Conservation (phyloP, 2,329 filamentous ascomycete genomes). For the Alternaria longipes region DNA sequence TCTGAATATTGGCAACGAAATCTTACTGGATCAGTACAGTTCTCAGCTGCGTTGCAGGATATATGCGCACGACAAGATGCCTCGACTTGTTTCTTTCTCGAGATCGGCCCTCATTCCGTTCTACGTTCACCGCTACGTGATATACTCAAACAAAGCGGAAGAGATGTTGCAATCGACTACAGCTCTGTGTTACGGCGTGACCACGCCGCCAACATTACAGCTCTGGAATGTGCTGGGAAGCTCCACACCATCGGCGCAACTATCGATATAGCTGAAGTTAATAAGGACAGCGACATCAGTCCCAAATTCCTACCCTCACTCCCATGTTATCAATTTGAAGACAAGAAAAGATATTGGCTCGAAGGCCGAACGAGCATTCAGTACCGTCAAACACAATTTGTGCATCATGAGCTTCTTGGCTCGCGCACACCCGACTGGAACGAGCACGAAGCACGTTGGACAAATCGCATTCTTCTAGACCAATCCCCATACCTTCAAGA, state of each 20-base stretch:
- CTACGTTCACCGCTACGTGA: conserved; percentile 23
- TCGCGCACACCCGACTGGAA: conserved; percentile 30
- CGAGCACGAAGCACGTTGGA: conserved; percentile 21
- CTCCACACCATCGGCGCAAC: conserved; percentile 6
- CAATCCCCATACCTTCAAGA: conserved; percentile 56
- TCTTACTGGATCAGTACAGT: conserved; percentile 23
- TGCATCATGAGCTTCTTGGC: conserved; percentile 30
- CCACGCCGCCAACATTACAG: conserved; percentile 14
- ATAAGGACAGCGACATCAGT: not conserved
- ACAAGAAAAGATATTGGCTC: conserved; percentile 23
- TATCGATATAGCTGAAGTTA: conserved; percentile 14
- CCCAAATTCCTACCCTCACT: conserved; percentile 16
- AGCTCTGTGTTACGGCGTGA: conserved; percentile 20
- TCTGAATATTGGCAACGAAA: conserved; percentile 30
- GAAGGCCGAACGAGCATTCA: conserved; percentile 21
- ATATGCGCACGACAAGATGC: conserved; percentile 4
- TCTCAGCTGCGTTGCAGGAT: conserved; percentile 32
- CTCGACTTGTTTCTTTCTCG: conserved; percentile 18
- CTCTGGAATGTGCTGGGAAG: conserved; percentile 20
- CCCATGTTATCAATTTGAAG: conserved; percentile 21
- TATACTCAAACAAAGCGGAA: conserved; percentile 8
- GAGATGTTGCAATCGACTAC: conserved; percentile 16
- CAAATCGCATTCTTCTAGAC: conserved; percentile 43
- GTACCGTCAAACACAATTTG: conserved; percentile 18
- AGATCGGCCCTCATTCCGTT: conserved; percentile 31